Base-by-base conservation (phyloP, 2,329 filamentous ascomycete species). In the Macroventuria anomochaeta region DNA sequence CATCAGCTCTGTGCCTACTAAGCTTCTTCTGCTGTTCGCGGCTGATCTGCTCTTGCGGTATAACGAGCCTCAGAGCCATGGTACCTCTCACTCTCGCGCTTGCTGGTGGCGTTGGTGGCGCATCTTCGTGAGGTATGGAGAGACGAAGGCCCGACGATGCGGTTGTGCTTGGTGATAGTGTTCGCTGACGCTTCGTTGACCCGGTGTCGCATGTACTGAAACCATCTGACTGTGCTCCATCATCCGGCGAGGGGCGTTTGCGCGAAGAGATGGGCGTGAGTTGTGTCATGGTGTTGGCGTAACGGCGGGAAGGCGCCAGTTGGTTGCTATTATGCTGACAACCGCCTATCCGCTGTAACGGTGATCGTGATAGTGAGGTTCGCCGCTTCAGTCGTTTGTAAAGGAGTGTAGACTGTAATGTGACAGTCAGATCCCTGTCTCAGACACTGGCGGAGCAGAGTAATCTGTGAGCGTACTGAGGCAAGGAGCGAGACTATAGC, bases 11-110 rank as follows among this genome's bases (percentile, higher is more conserved):
- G 20, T 55, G 66, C 10, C 48, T 31, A 11, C 56, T 59, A 6
- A 62, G 31, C 15, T 23, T 56, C 8, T 41, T 43, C 17, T 60
- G 50, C 11, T 63, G 55, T 13, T 56, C 47, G 11, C 26, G 43
- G 20, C 36, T 39, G 17, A 40, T 42, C 2, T 52, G 33, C 5
- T 25, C 25, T 8, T 55, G 26, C 4, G 64, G 62, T 31, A 67
- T 61, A 4, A 29, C n/a, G 28, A 67, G 50, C n/a, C 34, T 64
- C 20, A 69, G 46, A 3, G 44, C 17, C 34, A 59, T 54, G 7
- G 49, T 61, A 23, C 6, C 20, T 15, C 11, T 13, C 6, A 17
- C 11, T 25, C 28, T 32, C 6, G 61, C 50, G 23, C 49, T 62
- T 13, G 21, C 17, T 6, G 63, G 58, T 17, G 64, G 57, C 18